Conservation (phyloP, 1,284 basidiomycete species). For the Leucoagaricus sp. region DNA sequence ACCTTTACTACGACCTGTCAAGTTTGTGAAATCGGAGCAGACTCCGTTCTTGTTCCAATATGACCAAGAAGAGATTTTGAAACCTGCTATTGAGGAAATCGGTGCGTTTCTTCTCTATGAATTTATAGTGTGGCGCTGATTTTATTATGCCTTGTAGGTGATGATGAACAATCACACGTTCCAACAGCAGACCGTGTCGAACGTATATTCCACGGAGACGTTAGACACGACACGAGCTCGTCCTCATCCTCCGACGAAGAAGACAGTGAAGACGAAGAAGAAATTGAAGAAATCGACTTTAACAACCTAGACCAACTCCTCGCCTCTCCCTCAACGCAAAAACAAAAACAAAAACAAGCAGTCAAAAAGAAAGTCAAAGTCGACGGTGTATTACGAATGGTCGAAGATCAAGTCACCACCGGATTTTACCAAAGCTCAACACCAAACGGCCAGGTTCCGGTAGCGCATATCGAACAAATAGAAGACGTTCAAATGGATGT, state of each 20-base stretch:
- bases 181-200: constrained; percentile 67
- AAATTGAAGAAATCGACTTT: constrained; percentile 67
- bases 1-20: constrained; percentile 61
- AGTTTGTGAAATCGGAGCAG: constrained; percentile 62
- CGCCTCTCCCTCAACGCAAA: constrained; percentile 1
- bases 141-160: constrained; percentile 3
- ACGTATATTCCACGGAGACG: constrained; percentile 53
- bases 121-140: too few relatives aligned
- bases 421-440: neutral
- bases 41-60: constrained; percentile 59
- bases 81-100: constrained; percentile 52
- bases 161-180: constrained; percentile 35
- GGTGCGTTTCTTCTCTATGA: constrained; percentile 40
- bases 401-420: neutral
- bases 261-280: constrained; percentile 50
- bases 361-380: constrained; percentile 3
- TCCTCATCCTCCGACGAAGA: constrained; percentile 28
- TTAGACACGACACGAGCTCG: constrained; percentile 22
- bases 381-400: neutral
- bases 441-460: neutral
- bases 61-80: constrained; percentile 62
- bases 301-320: constrained; percentile 41
- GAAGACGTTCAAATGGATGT: neutral
- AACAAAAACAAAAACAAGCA: neutral
- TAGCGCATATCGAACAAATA: neutral